Conservation (phyloP, 352 stramenopile species). For the Phytopythium sindhum region DNA sequence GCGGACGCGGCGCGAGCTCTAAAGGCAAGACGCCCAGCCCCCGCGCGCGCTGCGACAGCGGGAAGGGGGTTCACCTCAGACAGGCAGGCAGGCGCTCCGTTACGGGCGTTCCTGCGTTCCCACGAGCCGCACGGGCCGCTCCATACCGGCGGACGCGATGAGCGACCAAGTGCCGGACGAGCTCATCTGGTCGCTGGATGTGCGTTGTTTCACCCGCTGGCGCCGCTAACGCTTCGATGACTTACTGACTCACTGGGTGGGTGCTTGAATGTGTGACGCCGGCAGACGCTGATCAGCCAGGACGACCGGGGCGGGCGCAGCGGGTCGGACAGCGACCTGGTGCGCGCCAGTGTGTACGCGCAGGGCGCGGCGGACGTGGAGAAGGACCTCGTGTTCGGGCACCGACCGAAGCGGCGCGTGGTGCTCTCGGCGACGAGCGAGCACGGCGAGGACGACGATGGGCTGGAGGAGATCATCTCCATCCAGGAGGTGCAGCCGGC, state of each 20-base stretch:
- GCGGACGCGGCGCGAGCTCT: neutral
- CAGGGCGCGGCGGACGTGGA: constrained; percentile 34
- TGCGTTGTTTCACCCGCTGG: constrained; percentile 25
- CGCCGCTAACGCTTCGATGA: neutral
- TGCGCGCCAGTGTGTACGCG: constrained; percentile 42
- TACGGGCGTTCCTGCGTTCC: neutral
- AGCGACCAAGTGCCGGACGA: constrained; percentile 64
- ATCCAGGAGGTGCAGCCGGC: constrained; percentile 22
- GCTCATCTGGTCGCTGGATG: constrained; percentile 65
- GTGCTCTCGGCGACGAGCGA: constrained; percentile 16
- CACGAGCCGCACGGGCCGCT: neutral
- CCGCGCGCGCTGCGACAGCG: neutral
- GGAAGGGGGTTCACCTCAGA: neutral
- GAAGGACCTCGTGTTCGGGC: constrained; percentile 48
- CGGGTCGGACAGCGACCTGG: constrained; percentile 28
- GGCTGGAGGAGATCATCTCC: constrained; percentile 11
- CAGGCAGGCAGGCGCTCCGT: neutral
- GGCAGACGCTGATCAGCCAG: constrained; percentile 42
- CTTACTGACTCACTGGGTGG: neutral
- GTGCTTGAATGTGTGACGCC: neutral
- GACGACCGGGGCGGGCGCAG: constrained; percentile 21
- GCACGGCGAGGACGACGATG: constrained; percentile 31
- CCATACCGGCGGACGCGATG: constrained; percentile 14
- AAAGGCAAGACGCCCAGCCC: neutral
- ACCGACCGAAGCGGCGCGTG: constrained; percentile 4